Conservation (phyloP, 352 stramenopile genomes). For the Globisporangium emineosum region DNA sequence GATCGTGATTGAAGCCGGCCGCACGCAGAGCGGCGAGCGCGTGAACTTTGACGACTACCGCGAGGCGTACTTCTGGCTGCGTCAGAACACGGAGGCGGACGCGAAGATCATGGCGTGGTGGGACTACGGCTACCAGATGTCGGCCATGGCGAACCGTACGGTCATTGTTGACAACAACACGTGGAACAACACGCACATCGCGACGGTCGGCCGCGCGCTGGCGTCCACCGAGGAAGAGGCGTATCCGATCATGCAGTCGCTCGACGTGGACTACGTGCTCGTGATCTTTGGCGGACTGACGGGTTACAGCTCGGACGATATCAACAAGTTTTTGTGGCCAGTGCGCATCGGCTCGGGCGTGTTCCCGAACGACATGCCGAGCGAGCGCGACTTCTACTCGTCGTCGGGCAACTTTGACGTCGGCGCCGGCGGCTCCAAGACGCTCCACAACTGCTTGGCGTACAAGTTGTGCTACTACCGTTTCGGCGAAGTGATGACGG, state of each 20-base stretch:
- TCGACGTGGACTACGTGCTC: conserved; percentile 93
- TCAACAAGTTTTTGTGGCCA: conserved; percentile 94
- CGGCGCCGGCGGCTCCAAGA: conserved; percentile 74
- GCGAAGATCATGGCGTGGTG: conserved; percentile 90
- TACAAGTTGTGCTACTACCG: conserved; percentile 95
- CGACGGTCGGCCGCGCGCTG: conserved; percentile 89
- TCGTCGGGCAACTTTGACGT: conserved; percentile 81
- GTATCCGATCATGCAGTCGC: conserved; percentile 85
- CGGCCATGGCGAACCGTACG: conserved; percentile 88
- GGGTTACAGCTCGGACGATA: conserved; percentile 87
- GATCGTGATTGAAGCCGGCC: conserved; percentile 89
- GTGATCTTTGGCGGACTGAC: conserved; percentile 90
- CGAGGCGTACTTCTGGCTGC: conserved; percentile 91
- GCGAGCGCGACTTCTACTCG: conserved; percentile 87
- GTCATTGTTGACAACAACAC: conserved; percentile 95
- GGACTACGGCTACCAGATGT: conserved; percentile 93
- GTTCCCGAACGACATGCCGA: conserved; percentile 82
- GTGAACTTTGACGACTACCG: conserved; percentile 97
- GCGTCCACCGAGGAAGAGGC: conserved; percentile 84
- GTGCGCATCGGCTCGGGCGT: conserved; percentile 88
- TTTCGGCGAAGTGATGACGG: conserved; percentile 87
- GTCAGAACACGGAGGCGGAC: conserved; percentile 88
- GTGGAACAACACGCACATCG: conserved; percentile 97
- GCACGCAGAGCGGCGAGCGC: conserved; percentile 62
- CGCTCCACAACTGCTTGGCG: conserved; percentile 88